Conservation (phyloP, 805 yeast genomes). For the Starmerella floris region DNA sequence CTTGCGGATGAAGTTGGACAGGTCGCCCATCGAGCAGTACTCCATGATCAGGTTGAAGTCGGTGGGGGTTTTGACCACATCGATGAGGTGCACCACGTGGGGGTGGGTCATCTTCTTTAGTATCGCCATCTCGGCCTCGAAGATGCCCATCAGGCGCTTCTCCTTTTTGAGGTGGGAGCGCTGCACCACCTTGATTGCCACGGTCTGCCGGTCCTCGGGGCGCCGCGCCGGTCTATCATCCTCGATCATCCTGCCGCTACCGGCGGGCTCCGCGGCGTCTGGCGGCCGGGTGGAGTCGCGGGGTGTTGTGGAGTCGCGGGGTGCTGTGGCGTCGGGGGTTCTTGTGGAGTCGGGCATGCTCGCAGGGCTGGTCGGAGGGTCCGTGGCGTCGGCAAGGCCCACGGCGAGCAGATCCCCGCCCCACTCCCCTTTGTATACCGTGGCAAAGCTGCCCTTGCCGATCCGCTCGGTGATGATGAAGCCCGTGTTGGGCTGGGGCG, state of each 20-base stretch:
- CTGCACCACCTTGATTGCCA: conserved; percentile 81
- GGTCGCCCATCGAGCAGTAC: conserved; percentile 89
- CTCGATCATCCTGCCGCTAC: neutral
- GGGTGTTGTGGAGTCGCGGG: too few relatives aligned
- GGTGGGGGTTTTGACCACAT: conserved; percentile 58
- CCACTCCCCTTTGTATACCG: conserved; percentile 69
- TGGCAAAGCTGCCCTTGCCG: conserved; percentile 93
- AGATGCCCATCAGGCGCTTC: conserved; percentile 75
- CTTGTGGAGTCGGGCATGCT: too few relatives aligned
- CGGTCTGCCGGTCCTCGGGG: conserved; percentile 31
- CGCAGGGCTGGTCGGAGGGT: neutral
- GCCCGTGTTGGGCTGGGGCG: conserved; percentile 7
- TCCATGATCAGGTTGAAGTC: conserved; percentile 91
- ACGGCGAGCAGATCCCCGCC: conserved; percentile 9
- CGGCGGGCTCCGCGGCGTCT: neutral
- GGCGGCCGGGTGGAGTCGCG: too few relatives aligned
- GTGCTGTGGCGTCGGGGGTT: conserved; percentile 28
- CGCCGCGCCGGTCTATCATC: neutral
- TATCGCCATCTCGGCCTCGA: conserved; percentile 85
- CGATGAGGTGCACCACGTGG: conserved; percentile 77
- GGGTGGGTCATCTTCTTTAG: conserved; percentile 81
- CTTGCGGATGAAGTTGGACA: conserved; percentile 71
- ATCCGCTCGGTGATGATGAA: conserved; percentile 51
- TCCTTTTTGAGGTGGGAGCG: conserved; percentile 53
- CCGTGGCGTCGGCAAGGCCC: neutral